Conservation (phyloP, 2,329 filamentous ascomycete species). For the Paracorniculantispora psalliotae region DNA sequence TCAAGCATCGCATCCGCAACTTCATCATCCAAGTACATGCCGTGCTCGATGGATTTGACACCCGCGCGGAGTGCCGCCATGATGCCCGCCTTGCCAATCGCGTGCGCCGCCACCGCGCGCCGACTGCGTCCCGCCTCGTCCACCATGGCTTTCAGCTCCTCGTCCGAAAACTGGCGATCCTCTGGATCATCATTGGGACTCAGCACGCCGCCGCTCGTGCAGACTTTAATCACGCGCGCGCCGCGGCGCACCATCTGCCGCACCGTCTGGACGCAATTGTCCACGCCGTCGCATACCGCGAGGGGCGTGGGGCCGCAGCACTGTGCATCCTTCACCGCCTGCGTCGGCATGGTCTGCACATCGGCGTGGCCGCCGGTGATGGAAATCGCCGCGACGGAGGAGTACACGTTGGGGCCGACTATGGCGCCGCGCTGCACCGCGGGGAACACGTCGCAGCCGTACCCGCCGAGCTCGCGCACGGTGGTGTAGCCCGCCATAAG, state of each 20-base stretch:
- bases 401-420: constrained; percentile 43
- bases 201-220: constrained; percentile 39
- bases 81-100: constrained; percentile 43
- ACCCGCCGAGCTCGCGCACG: constrained; percentile 42
- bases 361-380: constrained; percentile 46
- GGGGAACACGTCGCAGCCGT: constrained; percentile 35
- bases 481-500: constrained; percentile 45
- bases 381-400: constrained; percentile 35
- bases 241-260: constrained; percentile 40
- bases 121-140: constrained; percentile 36
- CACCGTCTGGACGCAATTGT: constrained; percentile 39
- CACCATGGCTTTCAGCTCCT: constrained; percentile 39
- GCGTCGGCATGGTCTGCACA: constrained; percentile 32
- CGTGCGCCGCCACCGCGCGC: constrained; percentile 38
- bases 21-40: constrained; percentile 43
- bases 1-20: constrained; percentile 38
- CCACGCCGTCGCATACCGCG: constrained; percentile 40
- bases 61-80: constrained; percentile 39
- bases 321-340: constrained; percentile 27
- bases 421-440: constrained; percentile 38
- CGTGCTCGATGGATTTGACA: constrained; percentile 44
- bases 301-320: constrained; percentile 27
- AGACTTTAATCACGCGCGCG: constrained; percentile 44
- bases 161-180: constrained; percentile 39
- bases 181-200: constrained; percentile 38